Evolutionary conservation across 805 yeast species (phyloP).

Genomic region (Zygotorulaspora florentina): DNA sequence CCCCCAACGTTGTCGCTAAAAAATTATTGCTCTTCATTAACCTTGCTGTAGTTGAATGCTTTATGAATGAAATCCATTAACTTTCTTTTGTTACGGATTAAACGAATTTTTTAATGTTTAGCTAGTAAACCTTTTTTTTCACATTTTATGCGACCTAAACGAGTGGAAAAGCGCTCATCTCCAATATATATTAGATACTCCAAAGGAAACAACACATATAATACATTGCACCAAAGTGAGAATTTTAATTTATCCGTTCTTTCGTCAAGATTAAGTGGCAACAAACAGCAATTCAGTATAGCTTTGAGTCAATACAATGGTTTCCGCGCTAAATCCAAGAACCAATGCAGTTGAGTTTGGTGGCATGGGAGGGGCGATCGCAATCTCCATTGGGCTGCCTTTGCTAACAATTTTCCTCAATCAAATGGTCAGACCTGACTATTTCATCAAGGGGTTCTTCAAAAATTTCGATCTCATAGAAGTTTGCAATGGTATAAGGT

Average conservation of each 20-base stretch:
- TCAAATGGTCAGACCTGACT: slow-evolving; percentile 56
- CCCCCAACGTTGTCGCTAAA: slow-evolving; percentile 9
- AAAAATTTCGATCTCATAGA: slow-evolving; percentile 38
- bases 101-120: neutral
- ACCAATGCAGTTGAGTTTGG: slow-evolving; percentile 71
- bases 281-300: neutral
- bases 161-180: neutral
- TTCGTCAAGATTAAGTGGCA: no score
- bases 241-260: no score
- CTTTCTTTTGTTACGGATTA: neutral
- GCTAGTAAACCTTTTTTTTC: neutral
- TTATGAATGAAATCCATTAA: slow-evolving; percentile 10
- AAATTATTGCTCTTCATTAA: slow-evolving; percentile 23
- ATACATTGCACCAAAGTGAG: no score
- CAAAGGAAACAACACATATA: no score
- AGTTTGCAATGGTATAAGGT: slow-evolving; percentile 37
- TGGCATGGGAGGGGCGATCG: slow-evolving; percentile 71
- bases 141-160: neutral
- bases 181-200: no score
- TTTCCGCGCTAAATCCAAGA: slow-evolving; percentile 53
- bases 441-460: slow-evolving; percentile 47
- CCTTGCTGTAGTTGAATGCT: slow-evolving; percentile 20
- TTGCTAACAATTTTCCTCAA: slow-evolving; percentile 54
- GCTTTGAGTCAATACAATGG: slow-evolving; percentile 1
- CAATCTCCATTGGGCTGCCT: slow-evolving; percentile 66